A percentile compares a stretch with the other conserved stretches of the same genome.
phyloP scores from a whole-genome alignment of 2,329 filamentous ascomycete genomes.

The Arthroderma sp. region DNA sequence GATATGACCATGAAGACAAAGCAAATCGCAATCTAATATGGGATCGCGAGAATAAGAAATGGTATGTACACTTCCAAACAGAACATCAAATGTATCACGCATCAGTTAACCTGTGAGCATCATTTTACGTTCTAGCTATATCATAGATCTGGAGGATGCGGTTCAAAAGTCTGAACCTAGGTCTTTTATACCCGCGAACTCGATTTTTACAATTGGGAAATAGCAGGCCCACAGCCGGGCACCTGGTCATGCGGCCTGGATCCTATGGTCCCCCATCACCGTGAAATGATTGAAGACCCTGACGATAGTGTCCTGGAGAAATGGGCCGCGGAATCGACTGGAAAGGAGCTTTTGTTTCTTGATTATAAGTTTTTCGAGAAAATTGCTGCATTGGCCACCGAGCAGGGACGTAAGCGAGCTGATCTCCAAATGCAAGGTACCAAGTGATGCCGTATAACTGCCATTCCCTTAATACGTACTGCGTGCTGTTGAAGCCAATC shows the following conservation, averaged over 20 bases:
- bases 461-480: no score
- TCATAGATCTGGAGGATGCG: slow-evolving; percentile 11
- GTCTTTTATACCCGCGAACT: slow-evolving; percentile 4
- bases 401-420: no score
- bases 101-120: background rate
- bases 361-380: no score
- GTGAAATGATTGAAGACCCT: slow-evolving; percentile 5
- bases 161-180: background rate
- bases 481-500: no score
- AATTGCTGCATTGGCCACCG: no score
- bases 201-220: slow-evolving; percentile 5
- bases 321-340: slow-evolving; percentile 7
- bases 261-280: slow-evolving; percentile 10
- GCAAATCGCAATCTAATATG: slow-evolving; percentile 17
- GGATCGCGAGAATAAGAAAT: slow-evolving; percentile 10
- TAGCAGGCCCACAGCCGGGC: slow-evolving; percentile 6
- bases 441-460: no score
- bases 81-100: background rate
- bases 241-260: slow-evolving; percentile 6
- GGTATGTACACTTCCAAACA: slow-evolving; percentile 3
- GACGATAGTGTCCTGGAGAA: slow-evolving; percentile 7
- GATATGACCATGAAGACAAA: slow-evolving; percentile 8
- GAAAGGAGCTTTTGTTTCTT: slow-evolving; percentile 2
- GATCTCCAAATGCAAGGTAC: no score
- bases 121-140: slow-evolving; percentile 5